phyloP scores from a whole-genome alignment of 2,329 filamentous ascomycete genomes.

The Cercospora brassicicola region DNA sequence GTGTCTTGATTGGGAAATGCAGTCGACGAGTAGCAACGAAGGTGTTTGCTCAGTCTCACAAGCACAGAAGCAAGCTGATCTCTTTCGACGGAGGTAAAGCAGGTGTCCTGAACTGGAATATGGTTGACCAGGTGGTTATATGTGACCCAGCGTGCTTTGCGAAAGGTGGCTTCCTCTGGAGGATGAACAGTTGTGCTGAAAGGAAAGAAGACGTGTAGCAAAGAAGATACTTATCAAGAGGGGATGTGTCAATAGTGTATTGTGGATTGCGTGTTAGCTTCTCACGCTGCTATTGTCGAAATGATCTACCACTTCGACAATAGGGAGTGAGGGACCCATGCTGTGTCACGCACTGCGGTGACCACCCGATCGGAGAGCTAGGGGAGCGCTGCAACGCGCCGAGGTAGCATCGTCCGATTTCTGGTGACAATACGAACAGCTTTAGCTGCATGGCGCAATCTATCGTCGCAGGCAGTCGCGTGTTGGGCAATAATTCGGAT shows the following conservation, averaged over 20 bases:
- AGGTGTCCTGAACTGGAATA: slow-evolving; percentile 11
- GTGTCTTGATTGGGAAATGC: slow-evolving; percentile 19
- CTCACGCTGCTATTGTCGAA: slow-evolving; percentile 8
- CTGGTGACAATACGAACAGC: slow-evolving; percentile 6
- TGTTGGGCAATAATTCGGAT: background rate
- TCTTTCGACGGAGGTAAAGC: background rate
- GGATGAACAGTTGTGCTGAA: slow-evolving; percentile 9
- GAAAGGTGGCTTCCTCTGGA: slow-evolving; percentile 10
- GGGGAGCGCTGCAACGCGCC: background rate
- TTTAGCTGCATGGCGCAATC: background rate
- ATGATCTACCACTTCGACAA: slow-evolving; percentile 8
- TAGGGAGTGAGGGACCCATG: slow-evolving; percentile 1
- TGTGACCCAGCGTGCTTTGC: background rate
- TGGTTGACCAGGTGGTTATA: background rate
- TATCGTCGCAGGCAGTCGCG: background rate
- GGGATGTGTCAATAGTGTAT: slow-evolving; percentile 1
- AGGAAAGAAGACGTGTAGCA: background rate
- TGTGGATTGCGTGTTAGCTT: slow-evolving; percentile 13
- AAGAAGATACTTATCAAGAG: slow-evolving; percentile 8
- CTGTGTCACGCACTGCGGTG: slow-evolving; percentile 8
- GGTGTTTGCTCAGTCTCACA: slow-evolving; percentile 16
- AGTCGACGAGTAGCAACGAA: background rate
- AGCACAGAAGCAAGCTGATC: slow-evolving; percentile 4
- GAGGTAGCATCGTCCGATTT: slow-evolving; percentile 2
- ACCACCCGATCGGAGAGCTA: background rate